Base-by-base conservation (phyloP, 352 stramenopile genomes). In the Pythium aquatile region DNA sequence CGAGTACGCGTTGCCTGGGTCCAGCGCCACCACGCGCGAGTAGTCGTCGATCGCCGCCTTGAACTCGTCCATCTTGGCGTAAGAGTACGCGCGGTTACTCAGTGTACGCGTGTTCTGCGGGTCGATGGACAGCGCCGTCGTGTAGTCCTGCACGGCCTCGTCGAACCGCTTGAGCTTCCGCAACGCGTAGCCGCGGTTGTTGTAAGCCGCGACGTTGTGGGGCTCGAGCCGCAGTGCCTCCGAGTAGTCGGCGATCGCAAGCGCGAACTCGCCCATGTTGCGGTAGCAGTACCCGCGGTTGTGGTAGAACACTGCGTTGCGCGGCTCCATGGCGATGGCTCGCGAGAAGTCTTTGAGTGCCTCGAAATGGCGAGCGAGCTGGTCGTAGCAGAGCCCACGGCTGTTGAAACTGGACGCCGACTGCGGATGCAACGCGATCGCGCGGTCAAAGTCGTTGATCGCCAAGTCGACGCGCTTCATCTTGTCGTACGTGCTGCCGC, bases 261-360 rank as follows among this genome's bases (percentile, higher is more conserved):
- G 72, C 30, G 78, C 70, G 39, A 87, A 93, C 48, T 91, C 76
- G n/a, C 83, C 79, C 69, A 92, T 81, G 62, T 91, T 93, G 44
- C 83, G 82, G 56, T 90, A 85, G 65, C 83, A 94, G 60, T 92
- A 94, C 39, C 87, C 88, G 11, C 88, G 83, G 66, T 96, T 97
- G 70, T 96, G 83, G 60, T 83, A 88, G 61, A 92, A 93, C 30
- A 93, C 81, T 40, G 83, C 71, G 66, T 88, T 97, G 47, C 58
- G 52, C 9, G 85, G 79, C 63, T 96, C 87, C 57, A 94, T 69
- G 11, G 73, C 58, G 55, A 93, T 63, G 8, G 84, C 83, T 14
- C 68, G 70, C 8, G 76, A 77, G 55, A 95, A 95, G 65, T 95
- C 88, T n/a, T 74, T 66, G 6, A 96, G 71, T 16, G 84, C 87